phyloP scores from a whole-genome alignment of 257 asterid genomes.

The Solanum corneliomulleri region DNA sequence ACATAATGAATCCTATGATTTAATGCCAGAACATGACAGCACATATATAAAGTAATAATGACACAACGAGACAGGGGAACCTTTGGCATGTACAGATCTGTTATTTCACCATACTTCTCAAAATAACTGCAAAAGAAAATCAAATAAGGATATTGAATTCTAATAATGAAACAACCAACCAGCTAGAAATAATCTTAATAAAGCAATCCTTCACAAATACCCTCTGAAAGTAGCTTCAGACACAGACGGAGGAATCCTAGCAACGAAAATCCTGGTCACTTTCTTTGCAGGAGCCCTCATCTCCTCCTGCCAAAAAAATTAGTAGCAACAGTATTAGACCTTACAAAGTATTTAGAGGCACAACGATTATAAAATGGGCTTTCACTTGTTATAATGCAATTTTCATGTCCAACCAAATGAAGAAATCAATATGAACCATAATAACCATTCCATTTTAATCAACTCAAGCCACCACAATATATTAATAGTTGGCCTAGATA shows the following conservation, averaged over 20 bases:
- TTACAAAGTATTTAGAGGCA: not conserved
- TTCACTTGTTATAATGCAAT: not conserved
- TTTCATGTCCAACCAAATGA: not conserved
- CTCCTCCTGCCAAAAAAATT: conserved; percentile 52
- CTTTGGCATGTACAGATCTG: conserved; percentile 98
- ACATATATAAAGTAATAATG: not conserved
- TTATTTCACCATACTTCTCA: conserved; percentile 80
- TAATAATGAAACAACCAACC: not conserved
- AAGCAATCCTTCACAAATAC: conserved; percentile 17
- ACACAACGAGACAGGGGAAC: conserved; percentile 17
- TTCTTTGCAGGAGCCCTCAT: conserved; percentile 92
- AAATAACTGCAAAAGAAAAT: conserved; percentile 59
- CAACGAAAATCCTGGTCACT: conserved; percentile 89
- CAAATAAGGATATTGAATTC: not conserved
- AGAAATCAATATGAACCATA: not conserved
- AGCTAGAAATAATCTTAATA: not conserved
- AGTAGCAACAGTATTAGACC: not conserved
- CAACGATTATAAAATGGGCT: not conserved
- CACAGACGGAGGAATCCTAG: conserved; percentile 80
- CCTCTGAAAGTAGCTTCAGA: conserved; percentile 84
- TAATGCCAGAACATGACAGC: not conserved
- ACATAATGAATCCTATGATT: not conserved
- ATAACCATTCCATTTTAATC: not conserved
- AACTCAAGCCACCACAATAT: not conserved
- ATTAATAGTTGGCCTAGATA: not conserved